Conservation (phyloP, 2,329 filamentous ascomycete genomes). For the Trichoderma aggressivum region DNA sequence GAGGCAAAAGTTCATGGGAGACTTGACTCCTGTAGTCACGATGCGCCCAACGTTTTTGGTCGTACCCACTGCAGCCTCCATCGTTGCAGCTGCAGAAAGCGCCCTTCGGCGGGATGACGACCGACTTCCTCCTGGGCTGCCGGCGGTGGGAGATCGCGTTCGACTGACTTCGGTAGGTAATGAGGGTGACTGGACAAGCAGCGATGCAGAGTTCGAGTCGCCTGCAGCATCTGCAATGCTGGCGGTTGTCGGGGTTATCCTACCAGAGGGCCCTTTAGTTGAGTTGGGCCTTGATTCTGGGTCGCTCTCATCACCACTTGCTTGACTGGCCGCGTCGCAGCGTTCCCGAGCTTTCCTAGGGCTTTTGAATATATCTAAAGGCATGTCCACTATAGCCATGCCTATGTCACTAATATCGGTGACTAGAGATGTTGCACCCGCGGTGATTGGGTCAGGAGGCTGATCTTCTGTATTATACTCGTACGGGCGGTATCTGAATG, state of each 20-base stretch:
- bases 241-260: not conserved
- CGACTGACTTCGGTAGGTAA: not conserved
- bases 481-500: slow-evolving; percentile 43
- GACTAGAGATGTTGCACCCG: slow-evolving; percentile 72
- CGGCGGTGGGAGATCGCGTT: slow-evolving; percentile 4
- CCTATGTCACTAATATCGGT: slow-evolving; percentile 77
- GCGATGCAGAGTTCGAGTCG: not conserved
- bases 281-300: slow-evolving; percentile 14
- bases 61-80: slow-evolving; percentile 62
- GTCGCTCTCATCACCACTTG: slow-evolving; percentile 12
- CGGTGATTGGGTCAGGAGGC: slow-evolving; percentile 75
- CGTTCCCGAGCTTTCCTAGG: not conserved
- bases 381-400: slow-evolving; percentile 77
- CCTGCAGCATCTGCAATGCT: not conserved
- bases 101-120: slow-evolving; percentile 3
- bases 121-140: not conserved
- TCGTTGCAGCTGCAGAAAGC: slow-evolving; percentile 25
- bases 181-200: not conserved
- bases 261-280: not conserved
- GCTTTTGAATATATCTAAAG: slow-evolving; percentile 52
- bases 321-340: slow-evolving; percentile 9
- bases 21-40: slow-evolving; percentile 70
- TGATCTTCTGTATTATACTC: slow-evolving; percentile 78
- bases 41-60: slow-evolving; percentile 68
- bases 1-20: slow-evolving; percentile 80